phyloP scores from a whole-genome alignment of 306 rosid genomes.

The Canavalia gladiata region DNA sequence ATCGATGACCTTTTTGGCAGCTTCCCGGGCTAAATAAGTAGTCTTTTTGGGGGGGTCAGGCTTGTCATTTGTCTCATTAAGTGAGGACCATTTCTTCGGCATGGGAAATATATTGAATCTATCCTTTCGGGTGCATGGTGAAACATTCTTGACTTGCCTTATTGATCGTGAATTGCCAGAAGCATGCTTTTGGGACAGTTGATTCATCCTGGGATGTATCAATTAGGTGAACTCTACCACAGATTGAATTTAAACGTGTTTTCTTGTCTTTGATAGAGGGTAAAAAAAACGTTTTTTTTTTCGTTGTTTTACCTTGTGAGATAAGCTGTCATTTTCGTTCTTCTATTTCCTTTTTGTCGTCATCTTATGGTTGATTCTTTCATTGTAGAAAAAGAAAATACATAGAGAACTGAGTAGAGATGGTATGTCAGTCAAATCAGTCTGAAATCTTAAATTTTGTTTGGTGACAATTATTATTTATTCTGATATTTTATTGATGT shows the following conservation, averaged over 20 bases:
- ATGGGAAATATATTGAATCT: conserved; percentile 41
- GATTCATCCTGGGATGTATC: conserved; percentile 55
- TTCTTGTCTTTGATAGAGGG: conserved; percentile 45
- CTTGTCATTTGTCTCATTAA: conserved; percentile 46
- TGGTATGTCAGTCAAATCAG: conserved; percentile 39
- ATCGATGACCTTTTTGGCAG: conserved; percentile 38
- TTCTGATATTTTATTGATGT: conserved; percentile 42
- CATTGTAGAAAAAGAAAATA: conserved; percentile 50
- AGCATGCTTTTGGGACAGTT: conserved; percentile 41
- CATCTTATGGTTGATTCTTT: conserved; percentile 46
- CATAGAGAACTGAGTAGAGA: conserved; percentile 39
- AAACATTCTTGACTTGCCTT: conserved; percentile 48
- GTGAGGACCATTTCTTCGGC: conserved; percentile 48
- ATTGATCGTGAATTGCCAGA: conserved; percentile 32
- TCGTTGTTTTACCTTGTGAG: conserved; percentile 44
- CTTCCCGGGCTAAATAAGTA: conserved; percentile 44
- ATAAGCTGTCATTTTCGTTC: conserved; percentile 41
- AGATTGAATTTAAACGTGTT: conserved; percentile 38
- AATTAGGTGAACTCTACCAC: conserved; percentile 52
- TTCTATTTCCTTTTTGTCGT: conserved; percentile 38
- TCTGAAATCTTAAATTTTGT: conserved; percentile 53
- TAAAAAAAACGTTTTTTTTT: background rate
- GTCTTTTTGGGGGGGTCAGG: conserved; percentile 39
- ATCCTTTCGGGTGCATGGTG: conserved; percentile 37
- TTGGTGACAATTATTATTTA: conserved; percentile 47